Evolutionary conservation across 2,329 filamentous ascomycete genomes (phyloP).

Genomic region (Claviceps purpurea): DNA sequence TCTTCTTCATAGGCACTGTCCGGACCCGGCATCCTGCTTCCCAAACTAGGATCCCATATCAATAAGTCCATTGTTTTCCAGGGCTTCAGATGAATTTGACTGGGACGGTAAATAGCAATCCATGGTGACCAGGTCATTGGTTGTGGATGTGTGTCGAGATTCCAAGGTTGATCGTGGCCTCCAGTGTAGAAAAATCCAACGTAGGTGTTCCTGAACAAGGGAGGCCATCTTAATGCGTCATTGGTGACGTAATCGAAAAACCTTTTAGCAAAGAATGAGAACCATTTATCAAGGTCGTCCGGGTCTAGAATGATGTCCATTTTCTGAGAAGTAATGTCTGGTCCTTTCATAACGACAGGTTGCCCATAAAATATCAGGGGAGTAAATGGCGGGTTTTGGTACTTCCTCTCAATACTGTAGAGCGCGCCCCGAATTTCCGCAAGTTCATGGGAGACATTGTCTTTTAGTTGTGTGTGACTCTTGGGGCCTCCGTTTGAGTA

Average conservation of each 20-base stretch:
- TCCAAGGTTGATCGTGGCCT: not conserved
- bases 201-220: conserved; percentile 12
- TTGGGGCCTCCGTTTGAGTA: not conserved
- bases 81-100: conserved; percentile 20
- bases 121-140: conserved; percentile 24
- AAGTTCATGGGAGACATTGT: not conserved
- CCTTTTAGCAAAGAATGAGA: conserved; percentile 9
- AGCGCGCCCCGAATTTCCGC: conserved; percentile 1
- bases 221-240: conserved; percentile 9
- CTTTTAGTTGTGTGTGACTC: not conserved
- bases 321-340: conserved; percentile 13
- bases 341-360: conserved; percentile 27
- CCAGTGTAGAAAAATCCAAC: conserved; percentile 35
- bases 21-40: conserved; percentile 11
- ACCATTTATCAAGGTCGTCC: conserved; percentile 12
- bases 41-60: conserved; percentile 36
- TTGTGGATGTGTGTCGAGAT: not conserved
- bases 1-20: conserved; percentile 16
- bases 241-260: not conserved
- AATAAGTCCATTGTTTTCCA: conserved; percentile 32
- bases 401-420: not conserved
- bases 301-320: conserved; percentile 9
- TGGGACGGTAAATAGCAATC: conserved; percentile 34
- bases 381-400: conserved; percentile 2
- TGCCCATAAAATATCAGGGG: conserved; percentile 21